Base-by-base conservation (phyloP, 805 yeast species). In the Metschnikowia bowlesiae region DNA sequence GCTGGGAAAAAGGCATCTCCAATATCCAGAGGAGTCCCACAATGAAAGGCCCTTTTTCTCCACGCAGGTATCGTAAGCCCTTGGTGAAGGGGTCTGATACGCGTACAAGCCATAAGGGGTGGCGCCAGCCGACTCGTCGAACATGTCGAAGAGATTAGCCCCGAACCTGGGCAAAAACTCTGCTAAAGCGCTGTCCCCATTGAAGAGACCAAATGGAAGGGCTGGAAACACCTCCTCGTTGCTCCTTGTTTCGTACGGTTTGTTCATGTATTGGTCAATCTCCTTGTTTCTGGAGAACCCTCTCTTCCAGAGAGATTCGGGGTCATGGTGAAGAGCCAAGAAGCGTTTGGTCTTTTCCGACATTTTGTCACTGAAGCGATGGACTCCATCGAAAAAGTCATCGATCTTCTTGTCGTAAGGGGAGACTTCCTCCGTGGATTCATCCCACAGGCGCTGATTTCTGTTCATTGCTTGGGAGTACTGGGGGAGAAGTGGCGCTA, bases 1-100 rank as follows among this genome's bases (percentile, higher is more conserved):
- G 55, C 75, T 75, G 10, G 96, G 96, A 66, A 91, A 85, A 42
- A 92, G 70, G 68, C 98, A 92, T 62, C 91, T 80, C 97, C 97
- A 92, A 65, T 83, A 79, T 0, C 97, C 98, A 22, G 78, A 74
- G 35, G 80, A 69, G 62, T 89, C 95, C 97, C 97, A 92, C 10
- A 82, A 83, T 0, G 89, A 80, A 6, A 78, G 68, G 3, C 99
- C 98, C 8, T 81, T 70, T 34, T 76, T 68, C 18, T 78, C 79
- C 53, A 78, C 58, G 66, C 98, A 92, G 42, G 79, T 74, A 47
- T 78, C 73, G 64, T 83, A 88, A 53, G 80, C 78, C 45, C 75
- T 65, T 2, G 78, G 70, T 0, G 83, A 70, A 2, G 96, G 95
- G 6, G 75, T 72, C 22, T 82, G 82, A 55, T 71, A 78, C 8